A percentile compares a stretch with the other conserved stretches of the same genome.
phyloP scores from a whole-genome alignment of 1,284 basidiomycete species.

The Sutorius eximius region DNA sequence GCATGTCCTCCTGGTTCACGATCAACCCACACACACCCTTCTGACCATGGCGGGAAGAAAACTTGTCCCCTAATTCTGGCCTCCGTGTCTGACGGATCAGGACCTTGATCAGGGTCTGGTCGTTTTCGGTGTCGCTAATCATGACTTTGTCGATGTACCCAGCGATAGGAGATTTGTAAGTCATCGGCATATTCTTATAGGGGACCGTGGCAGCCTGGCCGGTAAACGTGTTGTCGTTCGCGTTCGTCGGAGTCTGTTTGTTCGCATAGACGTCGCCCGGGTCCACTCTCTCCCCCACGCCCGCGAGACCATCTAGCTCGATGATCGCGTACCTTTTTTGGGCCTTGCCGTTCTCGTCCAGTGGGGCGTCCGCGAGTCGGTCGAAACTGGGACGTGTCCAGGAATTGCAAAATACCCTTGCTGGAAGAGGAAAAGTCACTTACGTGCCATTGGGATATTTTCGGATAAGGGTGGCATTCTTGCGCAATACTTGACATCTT shows the following conservation, averaged over 20 bases:
- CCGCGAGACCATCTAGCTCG: slow-evolving; percentile 90
- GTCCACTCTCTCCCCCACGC: slow-evolving; percentile 92
- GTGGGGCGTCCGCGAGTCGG: slow-evolving; percentile 89
- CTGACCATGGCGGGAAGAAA: slow-evolving; percentile 97
- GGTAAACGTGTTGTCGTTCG: slow-evolving; percentile 80
- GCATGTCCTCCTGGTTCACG: slow-evolving; percentile 98
- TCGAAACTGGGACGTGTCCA: slow-evolving; percentile 63
- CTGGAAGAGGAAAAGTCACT: slow-evolving; percentile 39
- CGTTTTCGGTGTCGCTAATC: slow-evolving; percentile 93
- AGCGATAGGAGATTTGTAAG: slow-evolving; percentile 90
- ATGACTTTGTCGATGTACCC: slow-evolving; percentile 98
- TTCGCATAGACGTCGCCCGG: slow-evolving; percentile 96
- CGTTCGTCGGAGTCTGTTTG: slow-evolving; percentile 93
- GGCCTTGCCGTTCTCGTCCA: slow-evolving; percentile 76
- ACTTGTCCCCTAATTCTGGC: slow-evolving; percentile 98
- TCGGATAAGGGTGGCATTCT: slow-evolving; percentile 91
- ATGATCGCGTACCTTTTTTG: slow-evolving; percentile 90
- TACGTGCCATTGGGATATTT: slow-evolving; percentile 97
- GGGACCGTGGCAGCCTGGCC: slow-evolving; percentile 77
- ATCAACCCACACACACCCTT: slow-evolving; percentile 99
- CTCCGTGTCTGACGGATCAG: slow-evolving; percentile 95
- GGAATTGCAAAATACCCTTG: slow-evolving; percentile 6
- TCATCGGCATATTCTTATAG: slow-evolving; percentile 89
- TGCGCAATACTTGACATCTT: slow-evolving; percentile 95
- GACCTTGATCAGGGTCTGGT: slow-evolving; percentile 98